Evolutionary conservation across 2,329 filamentous ascomycete species (phyloP).

Genomic region (Verticillium tricorpus): DNA sequence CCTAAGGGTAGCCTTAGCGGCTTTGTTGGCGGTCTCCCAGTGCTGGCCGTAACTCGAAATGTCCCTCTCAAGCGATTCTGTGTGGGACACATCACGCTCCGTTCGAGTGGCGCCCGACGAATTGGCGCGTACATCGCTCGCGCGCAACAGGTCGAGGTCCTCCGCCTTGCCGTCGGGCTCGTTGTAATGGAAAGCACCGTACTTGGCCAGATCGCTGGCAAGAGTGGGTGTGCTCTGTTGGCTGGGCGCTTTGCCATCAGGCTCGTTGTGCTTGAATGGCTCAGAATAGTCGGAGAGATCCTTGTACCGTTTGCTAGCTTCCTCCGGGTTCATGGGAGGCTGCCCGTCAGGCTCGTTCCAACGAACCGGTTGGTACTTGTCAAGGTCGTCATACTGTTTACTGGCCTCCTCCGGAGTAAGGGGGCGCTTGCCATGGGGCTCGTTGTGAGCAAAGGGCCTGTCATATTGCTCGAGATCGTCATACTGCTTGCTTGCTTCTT

Average conservation of each 20-base stretch:
- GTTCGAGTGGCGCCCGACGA: not conserved
- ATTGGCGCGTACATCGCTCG: conserved; percentile 15
- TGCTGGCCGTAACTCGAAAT: not conserved
- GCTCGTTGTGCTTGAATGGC: conserved; percentile 23
- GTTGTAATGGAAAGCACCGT: conserved; percentile 29
- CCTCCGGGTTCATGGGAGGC: conserved; percentile 21
- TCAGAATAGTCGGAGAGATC: conserved; percentile 22
- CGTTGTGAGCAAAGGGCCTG: conserved; percentile 19
- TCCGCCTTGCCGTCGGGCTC: conserved; percentile 11
- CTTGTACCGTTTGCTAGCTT: conserved; percentile 29
- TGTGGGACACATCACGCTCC: not conserved
- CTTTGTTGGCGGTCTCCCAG: not conserved
- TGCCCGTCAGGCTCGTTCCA: conserved; percentile 30
- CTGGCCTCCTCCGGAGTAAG: conserved; percentile 28
- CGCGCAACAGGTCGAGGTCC: conserved; percentile 17
- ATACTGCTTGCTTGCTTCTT: conserved; percentile 32
- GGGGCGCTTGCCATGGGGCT: conserved; percentile 24
- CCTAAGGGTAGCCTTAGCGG: not conserved
- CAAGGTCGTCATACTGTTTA: conserved; percentile 34
- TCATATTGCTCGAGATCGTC: conserved; percentile 22
- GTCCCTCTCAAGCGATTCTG: not conserved
- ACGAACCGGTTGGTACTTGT: conserved; percentile 30
- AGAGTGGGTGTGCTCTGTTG: conserved; percentile 4
- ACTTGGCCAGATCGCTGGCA: conserved; percentile 30
- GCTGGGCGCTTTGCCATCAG: conserved; percentile 25